Conservation (phyloP, 306 rosid genomes). For the Trifolium repens region DNA sequence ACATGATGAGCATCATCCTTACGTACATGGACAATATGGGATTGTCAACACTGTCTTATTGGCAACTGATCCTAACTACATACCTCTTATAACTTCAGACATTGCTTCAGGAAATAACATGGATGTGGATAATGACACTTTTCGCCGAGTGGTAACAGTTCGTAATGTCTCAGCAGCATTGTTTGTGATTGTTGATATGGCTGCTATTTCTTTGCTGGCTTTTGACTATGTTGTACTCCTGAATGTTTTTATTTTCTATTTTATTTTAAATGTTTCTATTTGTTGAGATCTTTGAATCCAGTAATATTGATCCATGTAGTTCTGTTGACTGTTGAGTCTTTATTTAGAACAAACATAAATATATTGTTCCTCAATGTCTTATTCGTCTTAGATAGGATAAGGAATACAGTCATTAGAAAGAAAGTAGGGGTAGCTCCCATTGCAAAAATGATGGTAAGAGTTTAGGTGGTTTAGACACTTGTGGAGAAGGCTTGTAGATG, state of each 20-base stretch:
- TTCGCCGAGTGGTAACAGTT: slow-evolving; percentile 72
- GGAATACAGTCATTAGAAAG: background rate
- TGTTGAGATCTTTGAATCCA: slow-evolving; percentile 25
- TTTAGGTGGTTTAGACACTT: background rate
- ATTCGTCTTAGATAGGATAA: slow-evolving; percentile 1
- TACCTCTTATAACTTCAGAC: slow-evolving; percentile 57
- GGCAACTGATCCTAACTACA: slow-evolving; percentile 75
- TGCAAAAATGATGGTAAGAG: background rate
- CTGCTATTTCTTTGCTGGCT: slow-evolving; percentile 5
- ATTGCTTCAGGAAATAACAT: slow-evolving; percentile 63
- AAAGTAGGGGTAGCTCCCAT: slow-evolving; percentile 9
- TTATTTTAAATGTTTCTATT: slow-evolving; percentile 2
- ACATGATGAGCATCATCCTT: slow-evolving; percentile 83
- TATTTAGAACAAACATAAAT: slow-evolving; percentile 16
- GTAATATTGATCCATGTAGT: slow-evolving; percentile 4
- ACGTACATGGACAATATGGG: slow-evolving; percentile 73
- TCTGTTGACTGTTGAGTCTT: slow-evolving; percentile 1
- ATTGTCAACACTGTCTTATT: slow-evolving; percentile 73
- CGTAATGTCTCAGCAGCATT: slow-evolving; percentile 21
- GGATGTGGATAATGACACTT: slow-evolving; percentile 70
- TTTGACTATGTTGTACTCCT: slow-evolving; percentile 35
- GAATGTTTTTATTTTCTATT: slow-evolving; percentile 1
- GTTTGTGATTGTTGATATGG: slow-evolving; percentile 7
- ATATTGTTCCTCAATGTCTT: slow-evolving; percentile 27
- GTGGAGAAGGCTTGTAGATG: background rate